These are phyloP conservation scores for Cercospora zeae-maydis DNA, from an alignment of 2,329 filamentous ascomycete genomes.

Conservation along the genomic window DNA sequence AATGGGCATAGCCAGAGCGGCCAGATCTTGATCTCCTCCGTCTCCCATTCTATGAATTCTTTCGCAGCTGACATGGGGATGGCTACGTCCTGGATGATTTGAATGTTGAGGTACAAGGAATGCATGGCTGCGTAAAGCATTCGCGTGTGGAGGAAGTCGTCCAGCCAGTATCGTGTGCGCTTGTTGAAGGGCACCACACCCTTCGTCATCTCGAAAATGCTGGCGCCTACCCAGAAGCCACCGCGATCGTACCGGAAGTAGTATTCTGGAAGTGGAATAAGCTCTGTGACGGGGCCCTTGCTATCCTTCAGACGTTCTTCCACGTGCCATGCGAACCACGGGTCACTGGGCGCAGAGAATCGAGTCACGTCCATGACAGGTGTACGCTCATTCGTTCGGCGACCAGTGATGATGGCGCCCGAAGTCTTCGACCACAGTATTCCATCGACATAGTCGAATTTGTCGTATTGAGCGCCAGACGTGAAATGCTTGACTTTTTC, in stretches of 20 bases:
- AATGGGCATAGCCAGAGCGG: conserved; percentile 51
- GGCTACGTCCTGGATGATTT: conserved; percentile 62
- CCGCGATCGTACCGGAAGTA: conserved; percentile 71
- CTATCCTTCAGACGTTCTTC: conserved; percentile 39
- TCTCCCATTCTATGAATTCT: conserved; percentile 45
- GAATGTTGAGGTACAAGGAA: conserved; percentile 56
- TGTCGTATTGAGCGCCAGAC: conserved; percentile 30
- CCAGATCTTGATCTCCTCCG: conserved; percentile 42
- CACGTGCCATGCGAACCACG: conserved; percentile 51
- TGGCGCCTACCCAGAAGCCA: conserved; percentile 63
- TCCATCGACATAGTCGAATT: conserved; percentile 52
- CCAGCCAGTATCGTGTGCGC: conserved; percentile 58
- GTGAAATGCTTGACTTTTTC: conserved; percentile 40
- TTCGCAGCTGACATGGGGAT: conserved; percentile 44
- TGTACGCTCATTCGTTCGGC: conserved; percentile 37
- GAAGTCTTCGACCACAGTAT: conserved; percentile 46
- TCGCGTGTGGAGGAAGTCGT: conserved; percentile 62
- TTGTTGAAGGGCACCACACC: conserved; percentile 64
- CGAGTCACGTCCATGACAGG: conserved; percentile 22
- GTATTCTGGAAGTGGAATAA: conserved; percentile 62
- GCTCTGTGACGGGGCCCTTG: conserved; percentile 47
- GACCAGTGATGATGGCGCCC: conserved; percentile 46
- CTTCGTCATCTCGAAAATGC: conserved; percentile 56
- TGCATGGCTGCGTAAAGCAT: conserved; percentile 65
- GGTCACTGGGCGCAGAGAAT: conserved; percentile 46